These are phyloP conservation scores for Phytophthora hybrid DNA, from an alignment of 352 stramenopile species.

Conservation along the genomic window DNA sequence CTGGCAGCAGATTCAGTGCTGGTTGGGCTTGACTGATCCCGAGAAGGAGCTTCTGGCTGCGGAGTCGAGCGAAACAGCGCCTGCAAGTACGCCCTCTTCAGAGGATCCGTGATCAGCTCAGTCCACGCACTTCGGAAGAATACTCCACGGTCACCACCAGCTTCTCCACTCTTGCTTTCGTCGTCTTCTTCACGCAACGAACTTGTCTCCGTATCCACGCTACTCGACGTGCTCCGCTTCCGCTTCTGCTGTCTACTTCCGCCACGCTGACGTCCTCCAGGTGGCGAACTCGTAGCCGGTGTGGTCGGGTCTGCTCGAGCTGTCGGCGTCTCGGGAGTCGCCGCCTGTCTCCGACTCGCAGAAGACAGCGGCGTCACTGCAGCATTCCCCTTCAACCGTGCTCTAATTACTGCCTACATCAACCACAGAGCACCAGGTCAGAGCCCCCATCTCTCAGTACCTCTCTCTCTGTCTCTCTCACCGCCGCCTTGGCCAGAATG, in stretches of 20 bases:
- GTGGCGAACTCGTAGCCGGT: conserved; percentile 18
- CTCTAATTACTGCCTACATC: conserved; percentile 26
- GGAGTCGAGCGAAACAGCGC: conserved; percentile 15
- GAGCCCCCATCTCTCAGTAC: conserved; percentile 1
- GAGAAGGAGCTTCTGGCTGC: neutral
- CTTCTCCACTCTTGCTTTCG: conserved; percentile 3
- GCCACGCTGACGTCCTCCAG: conserved; percentile 1
- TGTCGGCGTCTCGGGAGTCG: neutral
- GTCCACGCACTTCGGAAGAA: conserved; percentile 36
- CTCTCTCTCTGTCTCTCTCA: conserved; percentile 9
- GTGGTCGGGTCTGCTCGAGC: conserved; percentile 1
- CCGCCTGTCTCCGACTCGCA: neutral
- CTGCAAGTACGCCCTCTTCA: conserved; percentile 21
- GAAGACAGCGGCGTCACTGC: neutral
- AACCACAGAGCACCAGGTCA: neutral
- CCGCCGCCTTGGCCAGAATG: conserved; percentile 42
- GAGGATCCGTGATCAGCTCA: conserved; percentile 19
- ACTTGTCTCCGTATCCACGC: neutral
- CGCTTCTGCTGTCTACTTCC: conserved; percentile 19
- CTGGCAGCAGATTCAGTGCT: neutral
- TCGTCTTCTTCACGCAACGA: neutral
- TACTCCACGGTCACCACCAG: conserved; percentile 14
- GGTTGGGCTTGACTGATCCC: conserved; percentile 11
- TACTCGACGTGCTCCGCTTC: conserved; percentile 2
- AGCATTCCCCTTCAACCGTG: neutral